phyloP scores from a whole-genome alignment of 352 stramenopile genomes.

The Aphanomyces stellatus region DNA sequence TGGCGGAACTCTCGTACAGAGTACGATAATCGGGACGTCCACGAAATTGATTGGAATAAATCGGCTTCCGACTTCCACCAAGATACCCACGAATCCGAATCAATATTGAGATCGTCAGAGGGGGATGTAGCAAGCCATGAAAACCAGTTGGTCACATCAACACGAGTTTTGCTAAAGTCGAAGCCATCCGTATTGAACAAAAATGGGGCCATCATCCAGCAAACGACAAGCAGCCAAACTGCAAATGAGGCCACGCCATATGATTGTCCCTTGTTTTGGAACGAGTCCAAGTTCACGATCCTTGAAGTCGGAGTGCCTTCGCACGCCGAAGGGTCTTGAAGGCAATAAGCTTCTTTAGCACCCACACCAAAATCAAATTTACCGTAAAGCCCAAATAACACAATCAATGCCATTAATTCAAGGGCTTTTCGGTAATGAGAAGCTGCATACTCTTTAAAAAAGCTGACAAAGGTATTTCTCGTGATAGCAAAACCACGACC shows the following conservation, averaged over 20 bases:
- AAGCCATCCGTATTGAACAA: conserved; percentile 83
- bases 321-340: conserved; percentile 40
- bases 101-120: conserved; percentile 25
- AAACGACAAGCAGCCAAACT: conserved; percentile 71
- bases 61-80: conserved; percentile 75
- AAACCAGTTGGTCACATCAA: conserved; percentile 77
- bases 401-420: conserved; percentile 78
- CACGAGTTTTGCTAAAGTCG: conserved; percentile 77
- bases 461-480: conserved; percentile 77
- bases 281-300: conserved; percentile 61
- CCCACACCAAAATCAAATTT: conserved; percentile 63
- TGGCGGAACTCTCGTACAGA: conserved; percentile 66
- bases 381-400: conserved; percentile 70
- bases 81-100: conserved; percentile 59
- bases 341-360: conserved; percentile 49
- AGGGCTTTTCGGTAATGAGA: conserved; percentile 85
- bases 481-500: conserved; percentile 83
- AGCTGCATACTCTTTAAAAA: conserved; percentile 83
- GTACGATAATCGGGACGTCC: conserved; percentile 57
- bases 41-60: conserved; percentile 51
- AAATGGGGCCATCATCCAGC: conserved; percentile 76
- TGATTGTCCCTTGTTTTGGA: conserved; percentile 77
- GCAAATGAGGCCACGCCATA: conserved; percentile 84
- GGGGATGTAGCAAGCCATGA: conserved; percentile 70
- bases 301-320: conserved; percentile 47